Conservation (phyloP, 2,329 filamentous ascomycete genomes). For the Xylaria sp. region DNA sequence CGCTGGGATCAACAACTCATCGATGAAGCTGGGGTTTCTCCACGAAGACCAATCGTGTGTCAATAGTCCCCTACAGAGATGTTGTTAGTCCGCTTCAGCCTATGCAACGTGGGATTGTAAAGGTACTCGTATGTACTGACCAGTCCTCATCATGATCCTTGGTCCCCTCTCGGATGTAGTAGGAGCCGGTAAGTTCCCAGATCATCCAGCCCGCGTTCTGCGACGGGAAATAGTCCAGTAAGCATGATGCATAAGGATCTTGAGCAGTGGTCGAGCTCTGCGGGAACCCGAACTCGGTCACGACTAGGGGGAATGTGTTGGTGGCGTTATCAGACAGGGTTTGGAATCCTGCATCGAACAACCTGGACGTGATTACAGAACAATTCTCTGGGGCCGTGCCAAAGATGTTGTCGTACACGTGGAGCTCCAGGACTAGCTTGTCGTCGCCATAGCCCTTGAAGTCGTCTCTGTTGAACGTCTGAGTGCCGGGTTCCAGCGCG, state of each 20-base stretch:
- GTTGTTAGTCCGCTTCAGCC: slow-evolving; percentile 4
- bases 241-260: slow-evolving; percentile 46
- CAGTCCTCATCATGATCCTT: slow-evolving; percentile 53
- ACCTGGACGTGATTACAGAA: slow-evolving; percentile 36
- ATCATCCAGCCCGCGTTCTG: slow-evolving; percentile 50
- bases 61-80: slow-evolving; percentile 39
- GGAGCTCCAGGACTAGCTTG: slow-evolving; percentile 55
- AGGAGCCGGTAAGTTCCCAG: slow-evolving; percentile 54
- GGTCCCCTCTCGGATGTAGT: slow-evolving; percentile 48
- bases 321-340: slow-evolving; percentile 38
- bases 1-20: slow-evolving; percentile 26
- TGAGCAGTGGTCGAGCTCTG: slow-evolving; percentile 43
- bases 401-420: slow-evolving; percentile 50
- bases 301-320: slow-evolving; percentile 42
- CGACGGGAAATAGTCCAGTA: slow-evolving; percentile 44
- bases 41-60: slow-evolving; percentile 49
- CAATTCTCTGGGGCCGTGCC: slow-evolving; percentile 39
- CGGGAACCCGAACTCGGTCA: slow-evolving; percentile 51
- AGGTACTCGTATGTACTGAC: slow-evolving; percentile 15
- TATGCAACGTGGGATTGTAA: background rate
- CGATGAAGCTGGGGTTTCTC: slow-evolving; percentile 40
- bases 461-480: slow-evolving; percentile 40
- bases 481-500: slow-evolving; percentile 41
- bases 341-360: slow-evolving; percentile 48
- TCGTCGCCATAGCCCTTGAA: slow-evolving; percentile 45